Percentiles rank a stretch among this genome's conserved stretches.
Conservation (phyloP, 2,329 filamentous ascomycete species). For the Chrysosporium keratinophilum region DNA sequence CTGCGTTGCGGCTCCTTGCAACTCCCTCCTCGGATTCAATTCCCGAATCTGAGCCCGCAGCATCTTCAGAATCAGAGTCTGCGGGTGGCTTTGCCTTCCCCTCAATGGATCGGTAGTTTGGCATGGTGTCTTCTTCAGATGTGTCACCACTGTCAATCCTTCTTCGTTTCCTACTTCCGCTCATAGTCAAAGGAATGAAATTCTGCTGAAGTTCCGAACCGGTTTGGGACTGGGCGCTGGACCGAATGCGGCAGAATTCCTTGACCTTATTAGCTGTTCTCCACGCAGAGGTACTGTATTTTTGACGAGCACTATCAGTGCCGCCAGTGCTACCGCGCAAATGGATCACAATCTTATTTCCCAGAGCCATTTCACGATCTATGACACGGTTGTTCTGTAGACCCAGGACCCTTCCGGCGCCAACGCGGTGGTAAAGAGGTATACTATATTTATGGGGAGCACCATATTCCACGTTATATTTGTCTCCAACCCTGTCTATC, state of each 20-base stretch:
- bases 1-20: constrained; percentile 36
- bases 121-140: constrained; percentile 35
- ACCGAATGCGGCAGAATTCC: constrained; percentile 23
- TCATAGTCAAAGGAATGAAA: constrained; percentile 25
- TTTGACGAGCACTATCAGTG: constrained; percentile 39
- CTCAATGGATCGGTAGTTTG: constrained; percentile 56
- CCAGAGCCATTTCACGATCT: constrained; percentile 48
- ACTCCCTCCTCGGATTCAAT: constrained; percentile 35
- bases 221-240: constrained; percentile 15
- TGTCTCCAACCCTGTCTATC: constrained; percentile 66
- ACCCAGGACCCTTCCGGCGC: constrained; percentile 62
- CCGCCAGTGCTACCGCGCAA: constrained; percentile 19
- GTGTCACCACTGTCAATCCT: constrained; percentile 21
- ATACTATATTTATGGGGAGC: constrained; percentile 60
- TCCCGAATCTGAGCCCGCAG: constrained; percentile 42
- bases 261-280: constrained; percentile 15
- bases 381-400: constrained; percentile 51
- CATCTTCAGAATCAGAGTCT: constrained; percentile 39
- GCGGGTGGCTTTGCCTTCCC: constrained; percentile 47
- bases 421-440: constrained; percentile 59
- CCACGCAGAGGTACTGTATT: constrained; percentile 35
- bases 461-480: constrained; percentile 63
- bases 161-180: constrained; percentile 33
- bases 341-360: constrained; percentile 30
- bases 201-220: constrained; percentile 23